Conservation (phyloP, 164 flowering plant genomes). For the Piper betle region DNA sequence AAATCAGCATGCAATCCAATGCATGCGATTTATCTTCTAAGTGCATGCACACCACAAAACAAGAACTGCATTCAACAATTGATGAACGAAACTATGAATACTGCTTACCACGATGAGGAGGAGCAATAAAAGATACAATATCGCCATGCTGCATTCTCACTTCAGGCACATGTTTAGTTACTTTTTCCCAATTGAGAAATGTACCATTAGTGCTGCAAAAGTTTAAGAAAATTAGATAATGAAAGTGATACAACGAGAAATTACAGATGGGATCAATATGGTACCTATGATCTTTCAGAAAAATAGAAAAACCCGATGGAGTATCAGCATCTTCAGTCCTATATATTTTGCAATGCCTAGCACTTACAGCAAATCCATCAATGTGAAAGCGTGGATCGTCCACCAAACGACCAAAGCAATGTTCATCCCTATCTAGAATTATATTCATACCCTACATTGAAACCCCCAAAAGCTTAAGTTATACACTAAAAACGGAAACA, state of each 20-base stretch:
- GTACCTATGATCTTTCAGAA: constrained; percentile 81
- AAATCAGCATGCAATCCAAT: too few species aligned
- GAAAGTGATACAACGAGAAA: background rate
- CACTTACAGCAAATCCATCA: constrained; percentile 63
- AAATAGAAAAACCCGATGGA: constrained; percentile 17
- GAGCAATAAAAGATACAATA: constrained; percentile 64
- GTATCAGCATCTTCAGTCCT: constrained; percentile 26
- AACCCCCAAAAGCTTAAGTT: background rate
- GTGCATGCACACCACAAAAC: too few species aligned
- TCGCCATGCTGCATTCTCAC: constrained; percentile 65
- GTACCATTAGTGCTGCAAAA: constrained; percentile 91
- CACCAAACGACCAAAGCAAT: constrained; percentile 59
- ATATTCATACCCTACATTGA: constrained; percentile 61
- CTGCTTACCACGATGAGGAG: constrained; percentile 54
- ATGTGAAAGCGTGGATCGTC: constrained; percentile 48
- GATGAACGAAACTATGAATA: background rate
- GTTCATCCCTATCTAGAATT: constrained; percentile 55
- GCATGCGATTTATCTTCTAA: background rate
- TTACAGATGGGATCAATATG: background rate
- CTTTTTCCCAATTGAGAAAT: constrained; percentile 64
- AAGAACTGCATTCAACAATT: background rate
- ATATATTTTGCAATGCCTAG: constrained; percentile 61
- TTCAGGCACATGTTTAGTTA: constrained; percentile 46
- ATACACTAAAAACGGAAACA: background rate
- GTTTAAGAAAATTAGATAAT: background rate